A percentile compares a stretch with the other conserved stretches of the same genome.
phyloP scores from a whole-genome alignment of 768 basidiomycete species.

The Amanita subjunquillea region DNA sequence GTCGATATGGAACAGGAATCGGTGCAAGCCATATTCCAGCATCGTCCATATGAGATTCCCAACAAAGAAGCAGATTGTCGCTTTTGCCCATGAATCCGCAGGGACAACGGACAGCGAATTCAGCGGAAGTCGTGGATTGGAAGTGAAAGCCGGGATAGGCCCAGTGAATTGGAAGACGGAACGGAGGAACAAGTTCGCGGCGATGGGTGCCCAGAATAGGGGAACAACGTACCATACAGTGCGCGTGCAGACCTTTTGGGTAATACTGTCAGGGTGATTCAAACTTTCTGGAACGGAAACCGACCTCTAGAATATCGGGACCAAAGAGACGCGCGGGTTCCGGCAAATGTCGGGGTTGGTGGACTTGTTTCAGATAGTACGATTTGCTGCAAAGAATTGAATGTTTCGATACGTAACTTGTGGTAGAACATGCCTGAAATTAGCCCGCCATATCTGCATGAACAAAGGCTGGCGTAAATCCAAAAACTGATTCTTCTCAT shows the following conservation, averaged over 20 bases:
- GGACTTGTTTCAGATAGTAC: constrained; percentile 93
- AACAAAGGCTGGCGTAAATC: constrained; percentile 82
- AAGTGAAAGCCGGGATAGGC: constrained; percentile 54
- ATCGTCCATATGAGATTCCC: constrained; percentile 93
- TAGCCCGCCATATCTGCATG: constrained; percentile 77
- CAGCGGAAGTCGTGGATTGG: constrained; percentile 45
- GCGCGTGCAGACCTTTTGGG: constrained; percentile 59
- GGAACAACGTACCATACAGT: constrained; percentile 95
- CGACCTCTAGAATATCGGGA: constrained; percentile 69
- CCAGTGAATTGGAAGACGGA: constrained; percentile 76
- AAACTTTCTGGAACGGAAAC: constrained; percentile 6
- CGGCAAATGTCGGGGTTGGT: constrained; percentile 85
- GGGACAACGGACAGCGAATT: constrained; percentile 38
- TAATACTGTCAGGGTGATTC: background rate
- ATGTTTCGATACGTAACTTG: background rate
- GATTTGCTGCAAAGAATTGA: constrained; percentile 51
- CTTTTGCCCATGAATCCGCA: constrained; percentile 38
- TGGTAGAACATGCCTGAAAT: constrained; percentile 55
- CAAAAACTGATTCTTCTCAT: constrained; percentile 81
- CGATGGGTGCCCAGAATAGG: constrained; percentile 83
- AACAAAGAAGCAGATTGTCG: constrained; percentile 59
- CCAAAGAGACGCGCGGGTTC: constrained; percentile 85
- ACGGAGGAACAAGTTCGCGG: constrained; percentile 67
- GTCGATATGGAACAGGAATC: constrained; percentile 97
- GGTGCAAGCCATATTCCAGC: constrained; percentile 86